Base-by-base conservation (phyloP, 768 basidiomycete genomes). In the Russula virescens region DNA sequence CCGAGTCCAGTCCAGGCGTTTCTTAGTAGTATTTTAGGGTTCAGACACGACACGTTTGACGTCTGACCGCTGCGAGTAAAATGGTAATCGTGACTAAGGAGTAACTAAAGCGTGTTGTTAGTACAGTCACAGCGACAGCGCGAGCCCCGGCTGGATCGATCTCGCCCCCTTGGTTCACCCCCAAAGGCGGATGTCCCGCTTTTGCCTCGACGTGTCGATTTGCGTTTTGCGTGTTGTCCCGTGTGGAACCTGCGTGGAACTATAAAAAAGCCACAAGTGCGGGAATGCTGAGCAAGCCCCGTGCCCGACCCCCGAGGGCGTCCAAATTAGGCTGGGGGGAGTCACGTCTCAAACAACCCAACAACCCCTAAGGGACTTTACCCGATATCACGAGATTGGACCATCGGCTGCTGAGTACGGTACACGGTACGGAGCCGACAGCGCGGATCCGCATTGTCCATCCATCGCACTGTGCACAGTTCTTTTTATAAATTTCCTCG, bases 51-150 rank as follows among this genome's bases (percentile, higher is more conserved):
- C n/a, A n/a, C n/a, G n/a, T n/a, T 16, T 40, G 31, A 31, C 31
- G 31, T 31, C 31, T 31, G 31, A 31, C 3, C n/a, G 31, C 31
- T 31, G 31, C 5, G 31, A 31, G 38, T 19, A 28, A 57, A 52
- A 62, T 21, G 55, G 55, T 34, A 62, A 62, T 51, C 50, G 43
- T 55, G 55, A 51, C 47, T 50, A 49, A 48, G 8, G 46, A 23
- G n/a, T 49, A 61, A 31, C 31, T 31, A 31, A 31, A 31, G 31
- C 8, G n/a, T 31, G 31, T 8, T 31, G 31, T 31, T 5, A 40
- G 25, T 34, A n/a, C n/a, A n/a, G n/a, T n/a, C n/a, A n/a, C n/a
- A n/a, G n/a, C n/a, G n/a, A n/a, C n/a, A n/a, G 5, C 0, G 21
- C 19, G 53, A 14, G 31, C 25, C 5, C n/a, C 16, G 14, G 43